Percentiles rank a stretch among this genome's conserved stretches.
Conservation (phyloP, 257 asterid species). For the Solanum bulbocastanum region DNA sequence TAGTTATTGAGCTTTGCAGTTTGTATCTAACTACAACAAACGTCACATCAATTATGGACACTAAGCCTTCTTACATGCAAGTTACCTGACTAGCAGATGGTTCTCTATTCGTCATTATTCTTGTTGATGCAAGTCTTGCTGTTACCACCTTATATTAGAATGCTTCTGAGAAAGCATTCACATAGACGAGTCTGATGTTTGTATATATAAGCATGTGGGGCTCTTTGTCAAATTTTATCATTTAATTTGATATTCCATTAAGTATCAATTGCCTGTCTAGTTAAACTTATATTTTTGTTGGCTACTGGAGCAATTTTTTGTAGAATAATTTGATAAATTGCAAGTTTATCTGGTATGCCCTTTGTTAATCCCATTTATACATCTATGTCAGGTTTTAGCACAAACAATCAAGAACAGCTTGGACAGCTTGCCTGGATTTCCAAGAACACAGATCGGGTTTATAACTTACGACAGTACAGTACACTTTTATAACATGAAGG, state of each 20-base stretch:
- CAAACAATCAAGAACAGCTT: slow-evolving; percentile 82
- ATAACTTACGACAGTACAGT: slow-evolving; percentile 91
- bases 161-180: not conserved
- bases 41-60: not conserved
- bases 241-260: not conserved
- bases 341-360: not conserved
- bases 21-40: not conserved
- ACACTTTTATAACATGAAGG: slow-evolving; percentile 97
- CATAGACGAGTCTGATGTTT: not conserved
- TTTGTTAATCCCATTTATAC: not conserved
- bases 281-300: not conserved
- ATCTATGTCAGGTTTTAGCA: slow-evolving; percentile 65
- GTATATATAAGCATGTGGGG: not conserved
- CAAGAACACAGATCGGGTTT: slow-evolving; percentile 95
- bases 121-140: not conserved
- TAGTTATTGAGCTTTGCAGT: not conserved
- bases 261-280: not conserved
- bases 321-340: not conserved
- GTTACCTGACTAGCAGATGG: not conserved
- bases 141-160: not conserved
- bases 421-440: slow-evolving; percentile 82
- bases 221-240: not conserved
- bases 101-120: not conserved
- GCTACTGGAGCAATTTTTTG: not conserved
- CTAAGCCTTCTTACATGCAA: not conserved